These are phyloP conservation scores for Cladorrhinum sp. DNA, from an alignment of 2,329 filamentous ascomycete species.

Conservation along the genomic window DNA sequence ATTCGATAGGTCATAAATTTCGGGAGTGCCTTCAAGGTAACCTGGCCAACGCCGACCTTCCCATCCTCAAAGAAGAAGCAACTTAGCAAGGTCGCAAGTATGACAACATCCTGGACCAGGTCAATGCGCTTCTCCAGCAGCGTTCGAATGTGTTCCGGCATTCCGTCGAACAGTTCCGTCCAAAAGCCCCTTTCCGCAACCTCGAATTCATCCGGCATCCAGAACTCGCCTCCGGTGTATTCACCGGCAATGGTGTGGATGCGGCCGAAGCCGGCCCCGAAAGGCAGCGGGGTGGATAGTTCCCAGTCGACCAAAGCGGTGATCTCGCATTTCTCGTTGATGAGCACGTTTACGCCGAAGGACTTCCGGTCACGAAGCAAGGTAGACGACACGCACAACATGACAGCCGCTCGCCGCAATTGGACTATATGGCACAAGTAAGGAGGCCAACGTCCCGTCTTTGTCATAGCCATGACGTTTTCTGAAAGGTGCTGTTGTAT, in stretches of 20 bases:
- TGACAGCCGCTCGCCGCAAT: no score
- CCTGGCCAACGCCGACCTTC: slow-evolving; percentile 22
- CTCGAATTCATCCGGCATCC: slow-evolving; percentile 18
- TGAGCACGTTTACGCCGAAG: no score
- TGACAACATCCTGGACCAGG: slow-evolving; percentile 32
- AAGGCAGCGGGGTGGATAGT: slow-evolving; percentile 7
- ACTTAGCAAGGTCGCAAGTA: slow-evolving; percentile 30
- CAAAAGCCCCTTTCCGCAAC: slow-evolving; percentile 14
- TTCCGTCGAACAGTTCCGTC: slow-evolving; percentile 22
- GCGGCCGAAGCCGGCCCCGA: slow-evolving; percentile 11
- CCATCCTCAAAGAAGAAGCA: slow-evolving; percentile 30
- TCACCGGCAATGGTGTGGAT: slow-evolving; percentile 17
- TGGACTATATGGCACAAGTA: no score
- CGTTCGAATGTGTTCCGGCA: slow-evolving; percentile 26
- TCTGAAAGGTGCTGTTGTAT: no score
- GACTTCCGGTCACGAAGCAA: no score
- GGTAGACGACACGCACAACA: no score
- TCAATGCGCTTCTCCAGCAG: slow-evolving; percentile 33
- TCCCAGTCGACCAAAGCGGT: slow-evolving; percentile 8
- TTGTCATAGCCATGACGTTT: no score
- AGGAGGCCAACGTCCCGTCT: no score
- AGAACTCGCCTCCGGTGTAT: slow-evolving; percentile 17
- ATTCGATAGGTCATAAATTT: background rate
- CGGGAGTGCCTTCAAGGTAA: slow-evolving; percentile 9
- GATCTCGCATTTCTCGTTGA: no score